Base-by-base conservation (phyloP, 2,329 filamentous ascomycete species). In the Apiospora pterosperma region DNA sequence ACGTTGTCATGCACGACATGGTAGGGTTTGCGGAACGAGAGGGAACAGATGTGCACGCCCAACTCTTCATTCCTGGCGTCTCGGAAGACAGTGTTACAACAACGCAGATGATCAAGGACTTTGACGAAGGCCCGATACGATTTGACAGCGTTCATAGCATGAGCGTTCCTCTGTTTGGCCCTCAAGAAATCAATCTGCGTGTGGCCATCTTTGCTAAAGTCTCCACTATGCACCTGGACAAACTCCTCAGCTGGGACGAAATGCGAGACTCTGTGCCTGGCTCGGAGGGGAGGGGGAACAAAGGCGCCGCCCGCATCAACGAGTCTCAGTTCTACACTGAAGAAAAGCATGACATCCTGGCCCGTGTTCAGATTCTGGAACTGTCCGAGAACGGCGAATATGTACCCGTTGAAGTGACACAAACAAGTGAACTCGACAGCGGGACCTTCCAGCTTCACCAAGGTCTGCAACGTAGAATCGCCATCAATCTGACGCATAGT, bases 81-180 rank as follows among this genome's bases (percentile, higher is more conserved):
- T 94, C 92, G 0, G 94, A 95, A 74, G 93, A 92, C 66, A 94
- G 95, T 10, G 93, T 95, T 55, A 97, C 96, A 1, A 97, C 95
- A 1, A 98, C 95, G 0, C 93, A 96, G 72, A 95, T 97, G 87
- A 94, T 97, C 68, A 90, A 86, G 67, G 92, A 93, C 64, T 99
- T 99, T 72, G 94, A 98, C 71, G 96, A 99, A 77, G 91, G 92
- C 0, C 89, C 94, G 0, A 89, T 99, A 64, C 90, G 92, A 4
- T 99, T 99, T 70, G 95, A 98, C 78, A 99, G 96, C 77, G 94
- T 98, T 61, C 96, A 99, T 81, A 97, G 93, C 77, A 97, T 99
- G 93, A 97, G 93, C 75, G 84, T 99, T 62, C 92, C 94, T 4
- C 83, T 97, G 39, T 90, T 90, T 52, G 91, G 90, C 59, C 87